Base-by-base conservation (phyloP, 306 rosid genomes). In the Glycine latifolia region DNA sequence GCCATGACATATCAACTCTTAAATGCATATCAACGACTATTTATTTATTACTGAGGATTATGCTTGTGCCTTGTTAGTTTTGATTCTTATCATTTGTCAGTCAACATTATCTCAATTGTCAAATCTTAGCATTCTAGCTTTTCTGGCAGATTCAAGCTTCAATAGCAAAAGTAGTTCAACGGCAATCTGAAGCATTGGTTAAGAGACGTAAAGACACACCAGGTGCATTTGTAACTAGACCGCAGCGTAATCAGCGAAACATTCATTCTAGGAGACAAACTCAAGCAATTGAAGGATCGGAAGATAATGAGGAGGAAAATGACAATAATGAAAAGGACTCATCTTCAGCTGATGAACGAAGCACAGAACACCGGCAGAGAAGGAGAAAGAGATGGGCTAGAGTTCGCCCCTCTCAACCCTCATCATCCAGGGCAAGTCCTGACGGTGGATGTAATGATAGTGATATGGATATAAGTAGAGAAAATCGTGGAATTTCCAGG, bases 111-210 rank as follows among this genome's bases (percentile, higher is more conserved):
- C 71, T 63, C 56, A 41, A 20, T 56, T 41, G 43, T 63, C 41
- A 56, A 63, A 48, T 81, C 78, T 73, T 67, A 65, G 56, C 70
- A 12, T 49, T 60, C n/a, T 73, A 16, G 39, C 59, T 77, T 81
- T 78, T 43, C 74, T 73, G 70, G 68, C 86, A 87, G 90, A 87
- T 87, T 70, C 90, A 87, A 74, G 90, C 90, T 63, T 84, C 88
- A 6, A 87, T 87, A 47, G 90, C 90, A 48, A 87, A 84, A 84
- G 92, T 91, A 50, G 87, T 92, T 84, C 94, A 91, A 80, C 89
- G 97, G 65, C 98, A 92, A 83, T 89, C 97, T 61, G 98, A 94
- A 87, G 98, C 98, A 81, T 83, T 94, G 47, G 90, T 80, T 67
- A 92, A 91, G 87, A 91, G 90, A 78, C 98, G 83, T n/a, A 92